These are phyloP conservation scores for Pseudocercospora eumusae DNA, from an alignment of 2,329 filamentous ascomycete genomes.

Conservation along the genomic window DNA sequence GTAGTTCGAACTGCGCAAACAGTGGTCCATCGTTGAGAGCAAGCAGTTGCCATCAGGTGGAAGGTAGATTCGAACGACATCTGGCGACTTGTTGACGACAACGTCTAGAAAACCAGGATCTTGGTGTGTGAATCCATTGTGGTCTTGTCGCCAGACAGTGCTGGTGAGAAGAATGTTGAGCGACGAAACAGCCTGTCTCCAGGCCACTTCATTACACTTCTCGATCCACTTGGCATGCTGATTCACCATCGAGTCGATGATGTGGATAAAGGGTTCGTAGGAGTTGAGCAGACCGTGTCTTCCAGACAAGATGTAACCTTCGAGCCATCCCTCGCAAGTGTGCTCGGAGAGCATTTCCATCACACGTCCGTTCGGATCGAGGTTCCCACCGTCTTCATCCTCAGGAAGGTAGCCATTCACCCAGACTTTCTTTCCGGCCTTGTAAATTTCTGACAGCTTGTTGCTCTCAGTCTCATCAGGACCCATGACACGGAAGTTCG, in stretches of 20 bases:
- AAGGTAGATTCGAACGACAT: constrained; percentile 78
- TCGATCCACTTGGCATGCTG: constrained; percentile 86
- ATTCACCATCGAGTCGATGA: constrained; percentile 84
- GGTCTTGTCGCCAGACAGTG: constrained; percentile 79
- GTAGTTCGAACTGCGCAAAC: constrained; percentile 71
- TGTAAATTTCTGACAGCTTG: constrained; percentile 71
- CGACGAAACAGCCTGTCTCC: constrained; percentile 71
- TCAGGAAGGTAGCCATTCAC: constrained; percentile 76
- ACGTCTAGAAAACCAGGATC: constrained; percentile 80
- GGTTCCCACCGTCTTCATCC: constrained; percentile 72
- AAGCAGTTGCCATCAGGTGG: constrained; percentile 78
- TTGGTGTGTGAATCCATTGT: constrained; percentile 82
- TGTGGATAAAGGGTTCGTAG: constrained; percentile 80
- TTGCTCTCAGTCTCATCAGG: constrained; percentile 82
- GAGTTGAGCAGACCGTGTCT: constrained; percentile 76
- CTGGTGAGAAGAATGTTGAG: constrained; percentile 78
- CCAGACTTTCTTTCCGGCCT: constrained; percentile 77
- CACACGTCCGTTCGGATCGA: constrained; percentile 67
- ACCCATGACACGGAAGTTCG: constrained; percentile 73
- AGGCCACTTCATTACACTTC: constrained; percentile 76
- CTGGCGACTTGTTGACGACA: constrained; percentile 75
- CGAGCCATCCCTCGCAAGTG: constrained; percentile 76
- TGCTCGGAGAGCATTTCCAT: constrained; percentile 87
- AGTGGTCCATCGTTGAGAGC: constrained; percentile 74
- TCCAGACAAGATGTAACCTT: constrained; percentile 74